Evolutionary conservation across 352 stramenopile genomes (phyloP), one percentile per base, ranked within the genome.

Genomic region (Aphanomyces cochlioides): DNA sequence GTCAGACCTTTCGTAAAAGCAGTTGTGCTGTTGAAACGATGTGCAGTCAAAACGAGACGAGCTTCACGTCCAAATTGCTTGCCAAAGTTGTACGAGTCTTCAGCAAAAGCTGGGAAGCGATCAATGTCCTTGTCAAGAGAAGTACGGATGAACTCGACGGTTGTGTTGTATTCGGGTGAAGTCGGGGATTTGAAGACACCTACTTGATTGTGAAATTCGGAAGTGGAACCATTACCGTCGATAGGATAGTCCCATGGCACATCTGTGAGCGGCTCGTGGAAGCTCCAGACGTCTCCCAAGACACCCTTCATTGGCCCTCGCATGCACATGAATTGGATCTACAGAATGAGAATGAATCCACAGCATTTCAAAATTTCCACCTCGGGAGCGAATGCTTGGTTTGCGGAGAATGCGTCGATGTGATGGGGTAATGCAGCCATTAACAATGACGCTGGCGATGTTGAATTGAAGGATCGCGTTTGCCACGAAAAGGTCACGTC

Each of bases 361-460:
- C 28, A 0, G 28, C 28, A 28, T 28, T 28, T 28, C 28, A 28
- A 28, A 28, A 2, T 0, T 28, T 28, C 28, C 2, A 50, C 43
- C 43, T 50, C 43, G 43, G 43, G 43, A 50, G 17, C 43, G 10
- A 50, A 50, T 12, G 43, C 17, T 50, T 50, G 43, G 43, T 12
- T n/a, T 50, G 43, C 10, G 10, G 10, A n/a, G 43, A 50, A 50
- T n/a, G 43, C 2, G 43, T 92, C 82, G 43, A 83, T 76, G 71
- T 95, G 87, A 43, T 95, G 87, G 4, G 85, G 82, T 41, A 92
- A 63, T 19, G 83, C 78, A 13, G 92, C 67, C 87, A 93, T 93
- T 56, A 93, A 66, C 45, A 79, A 76, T 28, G 84, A 76, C 72
- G 79, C 69, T 40, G 79, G 65, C 5, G 60, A 37, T 3, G 76